A percentile compares a stretch with the other conserved stretches of the same genome.
These are phyloP conservation scores for Spiraea crenata DNA, from an alignment of 331 rosid genomes.

Conservation along the genomic window DNA sequence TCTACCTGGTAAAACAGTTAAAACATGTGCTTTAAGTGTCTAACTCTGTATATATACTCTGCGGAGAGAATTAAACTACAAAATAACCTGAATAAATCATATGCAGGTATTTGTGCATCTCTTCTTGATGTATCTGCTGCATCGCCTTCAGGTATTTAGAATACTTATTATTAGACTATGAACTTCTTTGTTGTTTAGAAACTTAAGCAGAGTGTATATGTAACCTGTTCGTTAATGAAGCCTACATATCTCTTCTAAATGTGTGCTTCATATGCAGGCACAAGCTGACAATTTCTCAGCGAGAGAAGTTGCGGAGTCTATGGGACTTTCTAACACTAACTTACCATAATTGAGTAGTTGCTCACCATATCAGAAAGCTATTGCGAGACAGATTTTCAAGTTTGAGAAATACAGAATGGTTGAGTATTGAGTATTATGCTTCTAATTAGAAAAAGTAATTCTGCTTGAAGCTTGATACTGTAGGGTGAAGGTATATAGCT, in stretches of 20 bases:
- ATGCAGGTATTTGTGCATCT: slow-evolving; percentile 93
- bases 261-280: slow-evolving; percentile 43
- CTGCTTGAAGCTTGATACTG: not conserved
- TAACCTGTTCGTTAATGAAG: not conserved
- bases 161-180: not conserved
- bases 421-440: not conserved
- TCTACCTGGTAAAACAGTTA: slow-evolving; percentile 69
- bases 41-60: slow-evolving; percentile 7
- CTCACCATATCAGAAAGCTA: not conserved
- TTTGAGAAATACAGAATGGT: not conserved
- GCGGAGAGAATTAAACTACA: slow-evolving; percentile 19
- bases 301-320: slow-evolving; percentile 81
- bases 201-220: not conserved
- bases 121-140: slow-evolving; percentile 94
- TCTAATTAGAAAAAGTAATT: not conserved
- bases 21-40: not conserved
- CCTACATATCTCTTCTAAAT: slow-evolving; percentile 3
- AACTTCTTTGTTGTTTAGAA: too few species aligned
- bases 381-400: not conserved
- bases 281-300: slow-evolving; percentile 73
- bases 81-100: slow-evolving; percentile 37
- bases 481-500: slow-evolving; percentile 1
- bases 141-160: slow-evolving; percentile 82
- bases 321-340: slow-evolving; percentile 73
- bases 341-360: slow-evolving; percentile 48